Percentiles rank a stretch among this genome's conserved stretches.
These are phyloP conservation scores for Cutaneotrichosporon sp. DNA, from an alignment of 1,284 basidiomycete genomes.

Conservation along the genomic window DNA sequence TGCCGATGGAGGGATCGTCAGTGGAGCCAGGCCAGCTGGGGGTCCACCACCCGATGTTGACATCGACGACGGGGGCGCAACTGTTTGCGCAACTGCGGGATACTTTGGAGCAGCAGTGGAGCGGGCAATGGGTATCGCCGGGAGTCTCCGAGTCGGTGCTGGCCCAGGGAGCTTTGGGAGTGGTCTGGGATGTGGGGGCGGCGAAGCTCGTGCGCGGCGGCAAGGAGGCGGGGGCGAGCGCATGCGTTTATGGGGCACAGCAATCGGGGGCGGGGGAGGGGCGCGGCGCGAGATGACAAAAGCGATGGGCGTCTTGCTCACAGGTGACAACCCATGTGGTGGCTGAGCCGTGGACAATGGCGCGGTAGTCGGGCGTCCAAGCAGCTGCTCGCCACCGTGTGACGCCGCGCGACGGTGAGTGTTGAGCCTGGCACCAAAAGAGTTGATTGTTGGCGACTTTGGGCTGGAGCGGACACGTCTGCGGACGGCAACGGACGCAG, in stretches of 20 bases:
- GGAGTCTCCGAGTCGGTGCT: no score
- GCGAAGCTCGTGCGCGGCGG: neutral
- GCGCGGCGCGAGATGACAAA: neutral
- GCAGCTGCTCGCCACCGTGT: neutral
- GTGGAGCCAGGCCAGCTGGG: neutral
- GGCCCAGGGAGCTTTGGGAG: neutral
- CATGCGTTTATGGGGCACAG: neutral
- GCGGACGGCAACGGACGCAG: neutral
- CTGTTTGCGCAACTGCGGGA: no score
- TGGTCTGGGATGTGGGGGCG: neutral
- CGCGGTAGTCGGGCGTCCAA: neutral
- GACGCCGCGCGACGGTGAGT: constrained; percentile 3
- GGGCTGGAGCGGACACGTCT: neutral
- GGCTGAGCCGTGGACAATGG: neutral
- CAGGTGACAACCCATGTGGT: neutral
- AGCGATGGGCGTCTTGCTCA: neutral
- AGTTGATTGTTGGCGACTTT: neutral
- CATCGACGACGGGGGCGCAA: no score
- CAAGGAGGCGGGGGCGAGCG: neutral
- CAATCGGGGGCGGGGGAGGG: constrained; percentile 1
- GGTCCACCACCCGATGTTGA: no score
- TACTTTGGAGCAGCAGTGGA: neutral
- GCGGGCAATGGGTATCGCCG: neutral
- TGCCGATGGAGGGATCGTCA: neutral
- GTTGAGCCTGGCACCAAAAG: neutral